These are phyloP conservation scores for Mycogone perniciosa DNA, from an alignment of 2,329 filamentous ascomycete species.

Conservation along the genomic window DNA sequence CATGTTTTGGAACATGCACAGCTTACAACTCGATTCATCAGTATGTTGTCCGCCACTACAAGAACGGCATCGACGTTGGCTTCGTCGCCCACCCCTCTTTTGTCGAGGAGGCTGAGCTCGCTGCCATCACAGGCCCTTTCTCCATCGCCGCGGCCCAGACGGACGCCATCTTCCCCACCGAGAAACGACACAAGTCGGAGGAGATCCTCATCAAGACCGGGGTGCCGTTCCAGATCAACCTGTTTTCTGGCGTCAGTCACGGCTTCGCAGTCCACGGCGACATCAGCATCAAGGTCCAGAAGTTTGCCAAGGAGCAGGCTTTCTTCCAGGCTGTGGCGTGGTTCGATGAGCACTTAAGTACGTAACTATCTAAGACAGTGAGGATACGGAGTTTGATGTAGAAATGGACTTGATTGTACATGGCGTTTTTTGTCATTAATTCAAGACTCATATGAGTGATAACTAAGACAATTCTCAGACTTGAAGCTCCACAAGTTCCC, in stretches of 20 bases:
- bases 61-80: slow-evolving; percentile 59
- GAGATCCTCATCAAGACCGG: slow-evolving; percentile 50
- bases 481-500: no score
- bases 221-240: slow-evolving; percentile 66
- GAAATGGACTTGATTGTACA: not conserved
- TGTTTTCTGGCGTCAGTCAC: slow-evolving; percentile 66
- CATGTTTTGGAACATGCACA: not conserved
- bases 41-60: slow-evolving; percentile 62
- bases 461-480: no score
- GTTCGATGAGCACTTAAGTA: slow-evolving; percentile 50
- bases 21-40: slow-evolving; percentile 20
- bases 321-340: slow-evolving; percentile 71
- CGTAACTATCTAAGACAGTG: not conserved
- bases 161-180: slow-evolving; percentile 57
- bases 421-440: no score
- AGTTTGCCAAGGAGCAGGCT: slow-evolving; percentile 73
- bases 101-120: slow-evolving; percentile 60
- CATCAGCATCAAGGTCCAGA: slow-evolving; percentile 46
- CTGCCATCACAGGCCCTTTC: slow-evolving; percentile 58
- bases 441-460: no score
- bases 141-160: slow-evolving; percentile 61
- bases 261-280: slow-evolving; percentile 71
- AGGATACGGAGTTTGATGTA: not conserved
- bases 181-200: slow-evolving; percentile 60
- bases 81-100: slow-evolving; percentile 74